These are phyloP conservation scores for Oehlia diaphana DNA, from an alignment of 192 early-diverging fungal genomes.

Conservation along the genomic window DNA sequence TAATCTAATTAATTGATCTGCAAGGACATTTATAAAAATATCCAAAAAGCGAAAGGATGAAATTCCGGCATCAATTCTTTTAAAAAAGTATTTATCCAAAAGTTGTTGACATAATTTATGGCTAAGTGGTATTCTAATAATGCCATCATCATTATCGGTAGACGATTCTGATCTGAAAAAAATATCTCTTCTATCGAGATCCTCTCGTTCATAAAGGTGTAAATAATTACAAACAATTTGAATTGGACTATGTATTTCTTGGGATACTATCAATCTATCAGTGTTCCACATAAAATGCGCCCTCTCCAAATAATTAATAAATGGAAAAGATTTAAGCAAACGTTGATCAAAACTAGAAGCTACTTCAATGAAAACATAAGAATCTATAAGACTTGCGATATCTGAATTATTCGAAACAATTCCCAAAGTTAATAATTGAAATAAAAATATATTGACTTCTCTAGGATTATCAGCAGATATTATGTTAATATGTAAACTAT, in stretches of 20 bases:
- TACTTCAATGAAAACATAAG: constrained; percentile 25
- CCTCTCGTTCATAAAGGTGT: background rate
- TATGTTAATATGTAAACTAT: constrained; percentile 28
- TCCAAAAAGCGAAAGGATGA: constrained; percentile 20
- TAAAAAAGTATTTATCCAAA: constrained; percentile 21
- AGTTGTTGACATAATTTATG: background rate
- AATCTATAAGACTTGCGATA: constrained; percentile 10
- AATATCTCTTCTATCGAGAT: constrained; percentile 19
- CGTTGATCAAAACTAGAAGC: constrained; percentile 25
- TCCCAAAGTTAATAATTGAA: constrained; percentile 31
- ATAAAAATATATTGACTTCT: constrained; percentile 32
- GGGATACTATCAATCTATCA: constrained; percentile 23
- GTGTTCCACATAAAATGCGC: constrained; percentile 12
- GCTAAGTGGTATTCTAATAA: background rate
- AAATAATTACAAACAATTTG: constrained; percentile 28
- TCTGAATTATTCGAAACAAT: constrained; percentile 16
- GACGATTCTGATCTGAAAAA: background rate
- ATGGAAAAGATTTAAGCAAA: constrained; percentile 15
- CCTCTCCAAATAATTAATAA: background rate
- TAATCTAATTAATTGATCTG: constrained; percentile 22
- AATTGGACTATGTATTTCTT: constrained; percentile 25
- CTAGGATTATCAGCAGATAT: constrained; percentile 11
- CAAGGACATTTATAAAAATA: constrained; percentile 23
- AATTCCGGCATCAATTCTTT: background rate
- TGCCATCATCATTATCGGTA: background rate